Conservation (phyloP, 345 rosid species). For the Reutealis trisperma region DNA sequence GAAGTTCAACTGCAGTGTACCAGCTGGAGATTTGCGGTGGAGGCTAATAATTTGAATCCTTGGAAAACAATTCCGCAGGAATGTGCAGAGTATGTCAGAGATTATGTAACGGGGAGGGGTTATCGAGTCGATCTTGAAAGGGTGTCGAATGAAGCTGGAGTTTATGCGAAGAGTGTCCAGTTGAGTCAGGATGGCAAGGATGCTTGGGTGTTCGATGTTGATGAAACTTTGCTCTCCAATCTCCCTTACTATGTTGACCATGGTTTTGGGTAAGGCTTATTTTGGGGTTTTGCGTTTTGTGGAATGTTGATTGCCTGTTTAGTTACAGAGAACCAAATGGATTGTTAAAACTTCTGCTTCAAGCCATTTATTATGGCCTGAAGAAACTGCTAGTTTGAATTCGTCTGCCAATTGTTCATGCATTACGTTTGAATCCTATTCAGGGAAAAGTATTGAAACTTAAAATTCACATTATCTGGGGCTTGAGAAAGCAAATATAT, state of each 20-base stretch:
- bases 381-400: neutral
- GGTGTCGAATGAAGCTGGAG: constrained; percentile 62
- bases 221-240: constrained; percentile 90
- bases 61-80: constrained; percentile 81
- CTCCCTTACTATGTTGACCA: constrained; percentile 82
- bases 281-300: neutral
- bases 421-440: neutral
- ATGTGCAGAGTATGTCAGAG: constrained; percentile 67
- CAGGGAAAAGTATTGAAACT: neutral
- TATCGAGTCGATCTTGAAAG: constrained; percentile 62
- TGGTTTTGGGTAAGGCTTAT: constrained; percentile 59
- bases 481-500: neutral
- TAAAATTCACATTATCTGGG: neutral
- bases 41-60: constrained; percentile 74
- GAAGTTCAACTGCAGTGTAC: constrained; percentile 61
- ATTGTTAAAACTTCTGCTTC: neutral
- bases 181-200: constrained; percentile 70
- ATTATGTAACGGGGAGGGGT: constrained; percentile 62
- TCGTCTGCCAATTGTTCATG: neutral
- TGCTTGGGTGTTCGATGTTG: constrained; percentile 84
- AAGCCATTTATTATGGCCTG: neutral
- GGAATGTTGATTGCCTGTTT: neutral
- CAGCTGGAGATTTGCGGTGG: constrained; percentile 90
- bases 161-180: constrained; percentile 54
- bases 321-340: neutral